phyloP scores from a whole-genome alignment of 2,329 filamentous ascomycete species.

The Pseudogymnoascus sp. region DNA sequence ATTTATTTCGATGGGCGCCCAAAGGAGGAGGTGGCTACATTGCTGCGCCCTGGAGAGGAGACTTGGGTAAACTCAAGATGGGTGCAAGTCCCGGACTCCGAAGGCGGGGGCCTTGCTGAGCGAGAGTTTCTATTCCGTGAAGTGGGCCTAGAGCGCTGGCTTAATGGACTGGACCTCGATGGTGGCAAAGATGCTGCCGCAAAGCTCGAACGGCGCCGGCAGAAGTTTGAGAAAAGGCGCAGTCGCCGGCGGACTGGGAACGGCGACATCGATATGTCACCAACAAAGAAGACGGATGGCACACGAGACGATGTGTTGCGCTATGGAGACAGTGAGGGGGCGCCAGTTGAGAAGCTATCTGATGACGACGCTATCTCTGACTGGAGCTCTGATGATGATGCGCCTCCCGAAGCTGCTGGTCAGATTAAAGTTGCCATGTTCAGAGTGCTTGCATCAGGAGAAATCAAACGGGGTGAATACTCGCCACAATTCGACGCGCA shows the following conservation, averaged over 20 bases:
- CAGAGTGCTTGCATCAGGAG: slow-evolving; percentile 85
- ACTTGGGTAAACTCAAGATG: slow-evolving; percentile 98
- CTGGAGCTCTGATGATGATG: slow-evolving; percentile 66
- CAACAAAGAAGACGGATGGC: slow-evolving; percentile 19
- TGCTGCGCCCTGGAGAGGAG: slow-evolving; percentile 86
- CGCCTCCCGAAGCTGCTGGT: slow-evolving; percentile 84
- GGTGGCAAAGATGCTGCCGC: slow-evolving; percentile 78
- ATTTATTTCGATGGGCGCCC: slow-evolving; percentile 95
- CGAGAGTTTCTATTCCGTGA: slow-evolving; percentile 95
- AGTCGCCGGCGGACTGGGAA: slow-evolving; percentile 49
- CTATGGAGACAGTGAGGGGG: slow-evolving; percentile 68
- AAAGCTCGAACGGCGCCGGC: slow-evolving; percentile 78
- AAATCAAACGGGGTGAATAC: slow-evolving; percentile 97
- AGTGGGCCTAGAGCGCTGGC: slow-evolving; percentile 89
- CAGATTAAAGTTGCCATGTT: slow-evolving; percentile 98
- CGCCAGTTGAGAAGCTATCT: slow-evolving; percentile 61
- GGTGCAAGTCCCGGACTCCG: slow-evolving; percentile 85
- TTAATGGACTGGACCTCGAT: slow-evolving; percentile 92
- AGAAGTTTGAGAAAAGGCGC: slow-evolving; percentile 64
- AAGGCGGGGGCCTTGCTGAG: slow-evolving; percentile 90
- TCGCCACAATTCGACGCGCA: slow-evolving; percentile 96
- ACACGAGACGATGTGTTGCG: slow-evolving; percentile 55
- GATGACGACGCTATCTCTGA: slow-evolving; percentile 67
- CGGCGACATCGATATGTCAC: slow-evolving; percentile 36
- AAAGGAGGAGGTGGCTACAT: slow-evolving; percentile 94